Evolutionary conservation across 768 basidiomycete genomes (phyloP), one percentile per base, ranked within the genome.

Genomic region (Mycena rosella): DNA sequence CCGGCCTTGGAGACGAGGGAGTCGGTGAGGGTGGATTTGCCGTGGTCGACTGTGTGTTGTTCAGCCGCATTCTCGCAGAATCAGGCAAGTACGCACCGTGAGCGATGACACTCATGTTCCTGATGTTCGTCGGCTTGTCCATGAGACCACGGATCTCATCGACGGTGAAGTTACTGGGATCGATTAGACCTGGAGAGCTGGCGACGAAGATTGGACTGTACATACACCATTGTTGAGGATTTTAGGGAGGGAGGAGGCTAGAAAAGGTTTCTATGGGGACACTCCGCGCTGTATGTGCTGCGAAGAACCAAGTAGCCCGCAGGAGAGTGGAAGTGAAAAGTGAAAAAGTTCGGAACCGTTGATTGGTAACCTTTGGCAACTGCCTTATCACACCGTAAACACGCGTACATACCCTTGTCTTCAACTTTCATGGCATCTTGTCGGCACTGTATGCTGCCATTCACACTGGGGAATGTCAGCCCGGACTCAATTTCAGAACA

Each of bases 1-100:
- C 98, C 98, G 72, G 98, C 98, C 86, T 99, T 99, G 73, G 97
- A 96, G 78, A 99, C 96, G 56, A 99, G 88, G 49, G 98, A 98
- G 83, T 99, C 98, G 74, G 98, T 98, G 74, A 99, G 91, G 77
- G 98, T 99, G 64, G 98, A 99, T 84, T 99, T 99, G 85, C 98
- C 98, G 87, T 99, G 98, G 83, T 99, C 98, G 89, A 99, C 98
- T 95, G 76, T 9, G 67, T 52, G 40, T 44, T 30, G 53, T 58
- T 60, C 36, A 63, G 49, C 67, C 70, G 34, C 24, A 36, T 51
- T 47, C 45, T n/a, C 62, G 70, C 49, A 52, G 20, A 44, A 24
- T 34, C 10, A 45, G n/a, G 13, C 34, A 11, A 48, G 17, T 30
- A 82, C 90, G 74, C 60, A 93, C 94, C 94, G 82, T 96, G 94